These are phyloP conservation scores for Cadophora sp. DNA, from an alignment of 2,329 filamentous ascomycete genomes.

Conservation along the genomic window DNA sequence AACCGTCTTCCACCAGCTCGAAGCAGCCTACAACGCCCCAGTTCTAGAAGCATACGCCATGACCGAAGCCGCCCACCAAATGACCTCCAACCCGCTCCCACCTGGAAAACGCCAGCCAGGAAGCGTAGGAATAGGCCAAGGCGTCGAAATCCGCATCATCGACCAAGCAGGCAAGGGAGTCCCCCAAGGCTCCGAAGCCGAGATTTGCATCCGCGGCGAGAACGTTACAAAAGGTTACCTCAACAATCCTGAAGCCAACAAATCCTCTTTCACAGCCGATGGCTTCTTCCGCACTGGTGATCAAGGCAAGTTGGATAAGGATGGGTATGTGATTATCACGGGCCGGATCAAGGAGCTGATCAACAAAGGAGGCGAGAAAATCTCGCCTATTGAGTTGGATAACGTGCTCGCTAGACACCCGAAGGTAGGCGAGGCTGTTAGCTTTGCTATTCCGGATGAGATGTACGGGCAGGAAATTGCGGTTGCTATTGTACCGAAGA, in stretches of 20 bases:
- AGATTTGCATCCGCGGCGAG: constrained; percentile 82
- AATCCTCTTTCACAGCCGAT: constrained; percentile 72
- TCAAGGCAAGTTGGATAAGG: constrained; percentile 79
- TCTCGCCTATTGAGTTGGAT: constrained; percentile 86
- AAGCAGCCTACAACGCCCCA: constrained; percentile 76
- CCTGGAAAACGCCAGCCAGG: constrained; percentile 78
- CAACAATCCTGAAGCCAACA: constrained; percentile 81
- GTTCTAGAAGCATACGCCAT: constrained; percentile 92
- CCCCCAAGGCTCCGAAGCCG: constrained; percentile 72
- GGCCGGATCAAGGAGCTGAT: constrained; percentile 94
- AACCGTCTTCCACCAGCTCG: constrained; percentile 80
- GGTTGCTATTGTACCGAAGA: constrained; percentile 77
- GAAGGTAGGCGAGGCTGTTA: constrained; percentile 78
- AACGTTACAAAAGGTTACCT: constrained; percentile 88
- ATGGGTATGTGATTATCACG: constrained; percentile 85
- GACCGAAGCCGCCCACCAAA: constrained; percentile 88
- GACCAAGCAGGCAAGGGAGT: constrained; percentile 73
- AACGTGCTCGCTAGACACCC: constrained; percentile 80
- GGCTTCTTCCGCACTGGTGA: constrained; percentile 90
- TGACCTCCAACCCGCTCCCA: constrained; percentile 79
- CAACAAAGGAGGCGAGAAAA: constrained; percentile 90
- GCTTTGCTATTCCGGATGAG: constrained; percentile 83
- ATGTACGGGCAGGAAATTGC: constrained; percentile 85
- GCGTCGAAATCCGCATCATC: constrained; percentile 81
- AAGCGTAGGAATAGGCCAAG: constrained; percentile 82